phyloP scores from a whole-genome alignment of 495 filamentous ascomycete species.

The Podospora australis region DNA sequence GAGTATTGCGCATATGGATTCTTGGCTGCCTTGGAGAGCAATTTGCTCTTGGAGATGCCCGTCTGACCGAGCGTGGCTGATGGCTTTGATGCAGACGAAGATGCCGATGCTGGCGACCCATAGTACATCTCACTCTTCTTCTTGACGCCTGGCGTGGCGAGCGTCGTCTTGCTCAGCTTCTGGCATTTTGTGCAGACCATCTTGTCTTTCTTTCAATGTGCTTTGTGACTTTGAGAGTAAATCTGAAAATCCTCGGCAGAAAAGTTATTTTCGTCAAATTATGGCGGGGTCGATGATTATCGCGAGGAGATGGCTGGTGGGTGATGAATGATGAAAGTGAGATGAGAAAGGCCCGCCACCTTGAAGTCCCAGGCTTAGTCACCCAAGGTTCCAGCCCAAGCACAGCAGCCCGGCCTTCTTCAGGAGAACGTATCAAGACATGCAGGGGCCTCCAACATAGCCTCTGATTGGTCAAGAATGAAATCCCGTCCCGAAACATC shows the following conservation, averaged over 20 bases:
- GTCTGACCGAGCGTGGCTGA: slow-evolving; percentile 51
- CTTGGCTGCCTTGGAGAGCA: slow-evolving; percentile 60
- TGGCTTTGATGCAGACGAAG: slow-evolving; percentile 33
- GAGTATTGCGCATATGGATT: slow-evolving; percentile 66
- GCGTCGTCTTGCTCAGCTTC: slow-evolving; percentile 55
- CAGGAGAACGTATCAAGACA: too few relatives aligned
- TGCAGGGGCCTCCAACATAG: too few relatives aligned
- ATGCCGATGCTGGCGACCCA: slow-evolving; percentile 49
- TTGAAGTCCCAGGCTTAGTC: too few relatives aligned
- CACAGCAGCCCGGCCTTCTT: too few relatives aligned
- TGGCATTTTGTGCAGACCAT: slow-evolving; percentile 70
- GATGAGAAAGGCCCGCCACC: too few relatives aligned
- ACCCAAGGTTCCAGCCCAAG: too few relatives aligned
- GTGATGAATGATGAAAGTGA: too few relatives aligned
- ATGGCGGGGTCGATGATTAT: not conserved
- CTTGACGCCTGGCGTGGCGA: slow-evolving; percentile 64
- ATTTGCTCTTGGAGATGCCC: slow-evolving; percentile 55
- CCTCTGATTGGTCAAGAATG: too few relatives aligned
- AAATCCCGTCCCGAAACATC: too few relatives aligned
- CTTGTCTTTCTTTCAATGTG: too few relatives aligned
- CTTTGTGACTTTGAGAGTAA: too few relatives aligned
- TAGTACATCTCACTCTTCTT: slow-evolving; percentile 68
- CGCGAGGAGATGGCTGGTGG: too few relatives aligned
- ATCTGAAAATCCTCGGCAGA: not conserved
- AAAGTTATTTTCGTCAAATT: not conserved